These are phyloP conservation scores for Stentor coeruleus DNA, from an alignment of 73 alveolate species.

Conservation along the genomic window DNA sequence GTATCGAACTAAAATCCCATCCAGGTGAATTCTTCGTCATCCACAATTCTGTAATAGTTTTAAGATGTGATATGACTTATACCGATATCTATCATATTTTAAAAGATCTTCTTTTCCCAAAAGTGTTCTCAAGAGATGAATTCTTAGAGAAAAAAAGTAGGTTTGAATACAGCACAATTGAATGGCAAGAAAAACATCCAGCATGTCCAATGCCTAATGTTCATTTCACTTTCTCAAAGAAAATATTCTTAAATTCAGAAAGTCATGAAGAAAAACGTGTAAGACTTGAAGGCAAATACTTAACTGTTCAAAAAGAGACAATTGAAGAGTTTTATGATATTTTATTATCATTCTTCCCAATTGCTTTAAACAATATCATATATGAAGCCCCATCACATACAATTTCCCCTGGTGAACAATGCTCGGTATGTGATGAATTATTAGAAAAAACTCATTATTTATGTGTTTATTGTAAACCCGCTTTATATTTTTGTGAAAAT, in stretches of 20 bases:
- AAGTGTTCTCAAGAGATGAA: background rate
- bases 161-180: background rate
- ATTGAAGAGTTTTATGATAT: background rate
- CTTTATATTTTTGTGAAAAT: background rate
- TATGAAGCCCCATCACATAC: slow-evolving; percentile 9
- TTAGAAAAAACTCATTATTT: background rate
- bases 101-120: background rate
- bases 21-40: background rate
- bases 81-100: background rate
- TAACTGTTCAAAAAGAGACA: background rate
- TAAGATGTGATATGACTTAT: background rate
- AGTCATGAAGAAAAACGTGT: background rate
- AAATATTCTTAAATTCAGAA: background rate
- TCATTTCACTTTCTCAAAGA: background rate
- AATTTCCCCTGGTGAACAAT: background rate
- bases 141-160: background rate
- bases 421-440: slow-evolving; percentile 1
- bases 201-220: background rate
- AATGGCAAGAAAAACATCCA: background rate
- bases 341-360: background rate
- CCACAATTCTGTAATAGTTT: background rate
- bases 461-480: background rate
- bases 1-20: too few relatives aligned
- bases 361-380: background rate
- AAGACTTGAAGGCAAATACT: background rate